phyloP scores from a whole-genome alignment of 495 filamentous ascomycete genomes.

The Lasiosphaeria miniovina region DNA sequence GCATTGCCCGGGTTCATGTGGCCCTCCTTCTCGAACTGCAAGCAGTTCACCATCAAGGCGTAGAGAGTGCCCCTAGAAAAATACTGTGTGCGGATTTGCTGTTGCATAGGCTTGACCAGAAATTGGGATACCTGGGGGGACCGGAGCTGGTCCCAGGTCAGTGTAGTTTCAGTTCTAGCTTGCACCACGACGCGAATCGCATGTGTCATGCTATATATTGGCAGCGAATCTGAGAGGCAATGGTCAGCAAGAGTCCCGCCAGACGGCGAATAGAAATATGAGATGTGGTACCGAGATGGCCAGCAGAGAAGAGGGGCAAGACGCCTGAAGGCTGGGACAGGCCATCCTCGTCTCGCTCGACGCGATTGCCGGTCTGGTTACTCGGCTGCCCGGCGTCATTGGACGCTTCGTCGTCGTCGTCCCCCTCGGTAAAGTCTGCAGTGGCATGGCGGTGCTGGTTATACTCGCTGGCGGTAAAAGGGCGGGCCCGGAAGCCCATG shows the following conservation, averaged over 20 bases:
- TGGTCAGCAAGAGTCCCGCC: conserved; percentile 14
- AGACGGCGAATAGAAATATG: not conserved
- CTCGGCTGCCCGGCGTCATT: conserved; percentile 38
- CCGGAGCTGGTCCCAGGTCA: conserved; percentile 93
- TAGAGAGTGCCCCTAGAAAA: conserved; percentile 85
- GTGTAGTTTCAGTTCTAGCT: conserved; percentile 79
- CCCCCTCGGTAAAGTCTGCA: conserved; percentile 57
- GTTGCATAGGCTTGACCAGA: conserved; percentile 84
- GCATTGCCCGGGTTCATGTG: conserved; percentile 77
- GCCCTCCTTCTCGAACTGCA: conserved; percentile 87
- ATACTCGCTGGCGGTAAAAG: conserved; percentile 33
- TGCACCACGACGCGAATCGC: conserved; percentile 78
- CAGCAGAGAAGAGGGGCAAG: conserved; percentile 79
- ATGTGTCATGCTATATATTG: conserved; percentile 87
- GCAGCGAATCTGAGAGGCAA: conserved; percentile 49
- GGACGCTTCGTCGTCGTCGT: conserved; percentile 45
- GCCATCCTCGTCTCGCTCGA: conserved; percentile 52
- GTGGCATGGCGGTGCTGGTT: conserved; percentile 46
- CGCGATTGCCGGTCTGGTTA: conserved; percentile 11
- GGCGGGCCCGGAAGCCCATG: conserved; percentile 31
- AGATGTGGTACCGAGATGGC: conserved; percentile 63
- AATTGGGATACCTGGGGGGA: conserved; percentile 96
- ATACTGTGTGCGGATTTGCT: conserved; percentile 73
- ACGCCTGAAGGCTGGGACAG: conserved; percentile 56
- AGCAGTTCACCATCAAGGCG: conserved; percentile 84